Conservation (phyloP, 805 yeast genomes). For the Wickerhamomyces hampshirensis region DNA sequence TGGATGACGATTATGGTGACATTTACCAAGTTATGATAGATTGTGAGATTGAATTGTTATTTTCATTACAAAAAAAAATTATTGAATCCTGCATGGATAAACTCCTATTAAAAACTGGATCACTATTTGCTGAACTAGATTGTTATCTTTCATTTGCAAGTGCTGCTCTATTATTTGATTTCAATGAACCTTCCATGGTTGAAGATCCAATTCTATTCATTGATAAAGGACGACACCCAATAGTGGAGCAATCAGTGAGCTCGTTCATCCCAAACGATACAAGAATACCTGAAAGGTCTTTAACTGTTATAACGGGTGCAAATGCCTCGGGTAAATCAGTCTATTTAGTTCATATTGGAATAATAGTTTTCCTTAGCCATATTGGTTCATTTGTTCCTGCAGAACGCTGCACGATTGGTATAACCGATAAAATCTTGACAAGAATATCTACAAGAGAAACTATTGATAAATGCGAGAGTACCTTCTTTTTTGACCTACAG, state of each 20-base stretch:
- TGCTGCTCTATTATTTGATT: conserved; percentile 25
- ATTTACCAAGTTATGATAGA: conserved; percentile 36
- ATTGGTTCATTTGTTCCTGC: conserved; percentile 56
- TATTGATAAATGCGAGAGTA: conserved; percentile 36
- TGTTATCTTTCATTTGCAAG: conserved; percentile 32
- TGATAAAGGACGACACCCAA: conserved; percentile 41
- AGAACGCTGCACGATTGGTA: conserved; percentile 36
- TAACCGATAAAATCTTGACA: conserved; percentile 44
- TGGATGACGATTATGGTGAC: conserved; percentile 39
- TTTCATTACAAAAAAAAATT: conserved; percentile 26
- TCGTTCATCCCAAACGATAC: conserved; percentile 42
- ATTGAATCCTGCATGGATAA: conserved; percentile 4
- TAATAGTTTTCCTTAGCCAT: conserved; percentile 45
- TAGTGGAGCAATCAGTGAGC: conserved; percentile 36
- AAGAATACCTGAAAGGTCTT: conserved; percentile 21
- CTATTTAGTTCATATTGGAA: conserved; percentile 41
- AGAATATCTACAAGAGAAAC: conserved; percentile 40
- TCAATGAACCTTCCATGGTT: conserved; percentile 30
- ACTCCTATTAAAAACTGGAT: conserved; percentile 18
- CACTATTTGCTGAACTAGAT: conserved; percentile 32
- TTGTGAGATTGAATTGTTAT: conserved; percentile 36
- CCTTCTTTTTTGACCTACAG: conserved; percentile 45
- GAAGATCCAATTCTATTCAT: conserved; percentile 27
- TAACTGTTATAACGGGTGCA: conserved; percentile 43
- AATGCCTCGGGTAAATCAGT: conserved; percentile 52